Conservation (phyloP, 805 yeast species). For the Starmerella davenportii region DNA sequence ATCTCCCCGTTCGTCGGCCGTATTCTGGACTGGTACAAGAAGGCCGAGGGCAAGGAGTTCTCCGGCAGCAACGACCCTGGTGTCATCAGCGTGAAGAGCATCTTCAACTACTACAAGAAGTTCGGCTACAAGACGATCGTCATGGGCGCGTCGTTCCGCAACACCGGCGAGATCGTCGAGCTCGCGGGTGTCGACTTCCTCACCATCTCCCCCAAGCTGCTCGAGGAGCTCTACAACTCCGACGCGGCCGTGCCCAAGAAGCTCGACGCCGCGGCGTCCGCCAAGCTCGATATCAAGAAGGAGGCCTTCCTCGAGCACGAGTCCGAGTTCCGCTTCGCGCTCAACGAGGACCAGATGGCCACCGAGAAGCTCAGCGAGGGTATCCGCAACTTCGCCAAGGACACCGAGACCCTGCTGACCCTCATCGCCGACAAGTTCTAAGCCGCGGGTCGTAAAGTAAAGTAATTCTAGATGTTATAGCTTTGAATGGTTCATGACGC, state of each 20-base stretch:
- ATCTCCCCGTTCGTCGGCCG: conserved; percentile 99
- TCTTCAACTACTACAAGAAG: conserved; percentile 96
- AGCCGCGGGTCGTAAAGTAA: too few relatives aligned
- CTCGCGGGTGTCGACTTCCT: conserved; percentile 93
- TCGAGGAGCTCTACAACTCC: conserved; percentile 74
- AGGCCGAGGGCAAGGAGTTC: conserved; percentile 76
- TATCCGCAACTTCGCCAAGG: conserved; percentile 92
- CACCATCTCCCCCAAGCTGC: conserved; percentile 83
- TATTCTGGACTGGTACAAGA: conserved; percentile 96
- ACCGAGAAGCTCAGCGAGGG: conserved; percentile 96
- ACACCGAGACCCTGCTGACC: conserved; percentile 49
- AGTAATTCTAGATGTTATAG: too few relatives aligned
- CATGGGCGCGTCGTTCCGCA: conserved; percentile 99
- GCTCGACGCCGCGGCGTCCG: conserved; percentile 53
- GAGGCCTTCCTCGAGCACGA: conserved; percentile 73
- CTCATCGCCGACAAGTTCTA: conserved; percentile 13
- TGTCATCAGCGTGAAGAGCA: conserved; percentile 71
- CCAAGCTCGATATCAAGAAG: conserved; percentile 39
- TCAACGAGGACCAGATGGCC: conserved; percentile 97
- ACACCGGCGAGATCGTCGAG: conserved; percentile 84
- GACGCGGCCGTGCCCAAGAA: conserved; percentile 61
- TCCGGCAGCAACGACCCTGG: conserved; percentile 80
- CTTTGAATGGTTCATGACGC: too few relatives aligned
- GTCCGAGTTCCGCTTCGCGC: conserved; percentile 68
- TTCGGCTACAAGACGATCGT: conserved; percentile 91